Evolutionary conservation across 2,329 filamentous ascomycete genomes (phyloP).

Genomic region (Harringtonia aguacate): DNA sequence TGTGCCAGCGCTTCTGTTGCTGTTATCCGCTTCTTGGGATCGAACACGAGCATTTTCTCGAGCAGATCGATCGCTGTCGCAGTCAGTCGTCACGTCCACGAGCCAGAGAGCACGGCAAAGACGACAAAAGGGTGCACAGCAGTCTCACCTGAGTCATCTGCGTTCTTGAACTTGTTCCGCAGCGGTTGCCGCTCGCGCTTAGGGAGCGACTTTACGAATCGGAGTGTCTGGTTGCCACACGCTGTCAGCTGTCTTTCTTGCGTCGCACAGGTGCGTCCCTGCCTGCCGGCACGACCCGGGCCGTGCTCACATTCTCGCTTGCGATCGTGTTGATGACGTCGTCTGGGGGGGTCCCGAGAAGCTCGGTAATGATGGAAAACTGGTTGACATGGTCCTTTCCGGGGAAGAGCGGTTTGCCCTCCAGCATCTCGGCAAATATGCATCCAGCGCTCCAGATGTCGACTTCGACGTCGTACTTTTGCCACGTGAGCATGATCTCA

Average conservation of each 20-base stretch:
- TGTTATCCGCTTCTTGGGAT: slow-evolving; percentile 90
- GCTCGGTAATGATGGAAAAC: slow-evolving; percentile 98
- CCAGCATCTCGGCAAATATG: slow-evolving; percentile 98
- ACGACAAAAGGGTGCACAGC: too few species aligned
- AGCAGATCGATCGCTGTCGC: slow-evolving; percentile 84
- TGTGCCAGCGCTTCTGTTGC: slow-evolving; percentile 79
- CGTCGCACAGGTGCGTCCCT: slow-evolving; percentile 6
- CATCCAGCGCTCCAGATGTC: slow-evolving; percentile 99
- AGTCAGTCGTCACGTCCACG: too few species aligned
- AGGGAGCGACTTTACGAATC: slow-evolving; percentile 94
- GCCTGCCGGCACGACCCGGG: too few species aligned
- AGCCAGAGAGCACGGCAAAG: too few species aligned
- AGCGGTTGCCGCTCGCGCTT: slow-evolving; percentile 88
- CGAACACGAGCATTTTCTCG: slow-evolving; percentile 95
- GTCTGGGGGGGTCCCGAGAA: slow-evolving; percentile 90
- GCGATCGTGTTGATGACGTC: slow-evolving; percentile 98
- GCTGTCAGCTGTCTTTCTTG: neutral
- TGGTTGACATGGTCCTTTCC: slow-evolving; percentile 99
- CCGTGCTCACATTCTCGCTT: slow-evolving; percentile 91
- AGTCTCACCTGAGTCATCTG: slow-evolving; percentile 66
- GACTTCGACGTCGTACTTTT: slow-evolving; percentile 98
- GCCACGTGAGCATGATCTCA: slow-evolving; percentile 99
- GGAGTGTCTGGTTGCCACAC: slow-evolving; percentile 56
- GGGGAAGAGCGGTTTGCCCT: slow-evolving; percentile 95
- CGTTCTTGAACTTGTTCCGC: slow-evolving; percentile 86